These are phyloP conservation scores for Botrytis fragariae DNA, from an alignment of 2,329 filamentous ascomycete genomes.

Conservation along the genomic window DNA sequence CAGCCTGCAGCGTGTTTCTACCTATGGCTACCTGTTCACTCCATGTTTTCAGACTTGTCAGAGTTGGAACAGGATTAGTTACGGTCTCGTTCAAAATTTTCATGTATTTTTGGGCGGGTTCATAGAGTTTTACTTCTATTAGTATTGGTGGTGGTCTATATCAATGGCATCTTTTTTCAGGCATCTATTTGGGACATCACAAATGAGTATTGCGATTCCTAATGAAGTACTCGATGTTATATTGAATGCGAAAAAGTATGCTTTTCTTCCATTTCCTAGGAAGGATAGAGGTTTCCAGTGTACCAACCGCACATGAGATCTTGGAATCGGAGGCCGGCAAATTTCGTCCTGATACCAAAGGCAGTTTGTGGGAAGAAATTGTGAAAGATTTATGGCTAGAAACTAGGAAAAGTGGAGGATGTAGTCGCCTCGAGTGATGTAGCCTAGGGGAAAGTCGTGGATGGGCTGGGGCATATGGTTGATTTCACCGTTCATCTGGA, in stretches of 20 bases:
- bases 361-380: too few species aligned
- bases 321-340: not conserved
- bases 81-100: not conserved
- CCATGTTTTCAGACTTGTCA: not conserved
- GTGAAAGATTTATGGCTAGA: too few species aligned
- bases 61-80: not conserved
- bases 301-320: not conserved
- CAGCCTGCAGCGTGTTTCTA: too few species aligned
- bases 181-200: not conserved
- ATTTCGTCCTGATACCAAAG: too few species aligned
- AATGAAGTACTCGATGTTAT: not conserved
- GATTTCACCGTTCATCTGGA: not conserved
- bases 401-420: not conserved
- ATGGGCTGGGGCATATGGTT: fast-evolving
- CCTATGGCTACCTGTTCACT: not conserved
- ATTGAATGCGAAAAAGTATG: not conserved
- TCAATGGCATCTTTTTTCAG: not conserved
- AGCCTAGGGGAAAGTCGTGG: fast-evolving
- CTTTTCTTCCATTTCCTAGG: not conserved
- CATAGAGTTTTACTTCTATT: not conserved
- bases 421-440: not conserved
- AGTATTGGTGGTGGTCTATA: not conserved
- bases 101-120: not conserved
- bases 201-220: not conserved
- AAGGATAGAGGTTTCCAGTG: too few species aligned